A percentile compares a stretch with the other conserved stretches of the same genome.
These are phyloP conservation scores for Casuarina cunninghamiana DNA, from an alignment of 306 rosid genomes.

Conservation along the genomic window DNA sequence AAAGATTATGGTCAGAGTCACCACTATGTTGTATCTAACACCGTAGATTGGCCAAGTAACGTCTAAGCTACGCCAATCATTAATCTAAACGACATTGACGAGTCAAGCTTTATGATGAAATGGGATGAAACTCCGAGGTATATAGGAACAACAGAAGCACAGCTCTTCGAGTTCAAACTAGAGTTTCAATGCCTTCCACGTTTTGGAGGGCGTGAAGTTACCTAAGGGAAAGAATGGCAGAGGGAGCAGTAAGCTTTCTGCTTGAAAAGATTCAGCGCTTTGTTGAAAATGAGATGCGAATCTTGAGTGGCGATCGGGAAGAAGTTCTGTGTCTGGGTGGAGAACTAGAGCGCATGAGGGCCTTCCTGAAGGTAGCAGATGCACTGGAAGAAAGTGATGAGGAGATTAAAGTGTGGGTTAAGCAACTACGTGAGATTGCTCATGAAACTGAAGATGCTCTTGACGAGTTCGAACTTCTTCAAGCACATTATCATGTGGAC, in stretches of 20 bases:
- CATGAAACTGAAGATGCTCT: constrained; percentile 40
- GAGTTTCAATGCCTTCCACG: not conserved
- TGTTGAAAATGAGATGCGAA: constrained; percentile 3
- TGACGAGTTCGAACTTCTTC: constrained; percentile 32
- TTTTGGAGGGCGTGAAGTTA: not conserved
- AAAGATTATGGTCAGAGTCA: no score
- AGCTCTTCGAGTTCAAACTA: not conserved
- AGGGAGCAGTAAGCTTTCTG: constrained; percentile 21
- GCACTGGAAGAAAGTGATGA: constrained; percentile 34
- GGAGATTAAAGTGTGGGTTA: constrained; percentile 35
- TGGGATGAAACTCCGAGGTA: no score
- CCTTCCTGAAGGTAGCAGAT: constrained; percentile 36
- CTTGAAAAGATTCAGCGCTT: constrained; percentile 26
- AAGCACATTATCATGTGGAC: not conserved
- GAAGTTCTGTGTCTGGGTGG: constrained; percentile 26
- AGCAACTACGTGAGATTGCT: constrained; percentile 36
- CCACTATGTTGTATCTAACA: no score
- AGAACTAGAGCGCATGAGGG: constrained; percentile 30
- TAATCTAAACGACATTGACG: no score
- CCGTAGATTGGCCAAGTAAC: no score
- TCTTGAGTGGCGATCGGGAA: constrained; percentile 22
- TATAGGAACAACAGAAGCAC: no score
- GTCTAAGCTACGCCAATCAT: no score
- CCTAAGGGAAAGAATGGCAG: constrained; percentile 25
- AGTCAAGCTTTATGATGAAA: no score